These are phyloP conservation scores for Eimeria necatrix DNA, from an alignment of 169 alveolate species.

Conservation along the genomic window DNA sequence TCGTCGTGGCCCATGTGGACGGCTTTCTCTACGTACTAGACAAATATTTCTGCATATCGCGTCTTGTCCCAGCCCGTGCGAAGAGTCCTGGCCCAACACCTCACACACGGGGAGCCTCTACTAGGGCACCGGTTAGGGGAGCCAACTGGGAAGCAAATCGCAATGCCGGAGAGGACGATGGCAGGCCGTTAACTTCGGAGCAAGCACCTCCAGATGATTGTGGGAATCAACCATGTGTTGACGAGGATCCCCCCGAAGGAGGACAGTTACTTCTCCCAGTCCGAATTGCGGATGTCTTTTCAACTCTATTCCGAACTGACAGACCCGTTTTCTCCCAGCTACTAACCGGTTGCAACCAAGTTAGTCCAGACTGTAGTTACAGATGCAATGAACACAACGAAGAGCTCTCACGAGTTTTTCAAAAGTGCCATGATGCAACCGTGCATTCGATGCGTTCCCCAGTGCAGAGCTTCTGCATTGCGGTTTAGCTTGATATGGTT, in stretches of 20 bases:
- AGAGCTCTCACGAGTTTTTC: no score
- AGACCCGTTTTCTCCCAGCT: conserved; percentile 64
- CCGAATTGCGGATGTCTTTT: conserved; percentile 58
- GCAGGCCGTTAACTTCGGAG: background rate
- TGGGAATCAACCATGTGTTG: background rate
- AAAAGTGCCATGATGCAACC: background rate
- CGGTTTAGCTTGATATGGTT: no score
- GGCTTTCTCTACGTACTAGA: conserved; percentile 64
- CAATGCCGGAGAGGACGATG: background rate
- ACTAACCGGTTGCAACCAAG: conserved; percentile 55
- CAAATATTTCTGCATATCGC: conserved; percentile 61
- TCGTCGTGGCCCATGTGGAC: conserved; percentile 72
- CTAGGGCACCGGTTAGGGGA: background rate
- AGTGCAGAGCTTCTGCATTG: no score
- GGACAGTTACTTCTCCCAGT: conserved; percentile 53
- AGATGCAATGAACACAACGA: no score
- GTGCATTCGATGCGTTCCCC: background rate
- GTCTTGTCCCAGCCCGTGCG: conserved; percentile 44
- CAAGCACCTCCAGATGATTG: background rate
- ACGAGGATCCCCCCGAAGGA: background rate
- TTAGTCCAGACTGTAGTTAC: background rate
- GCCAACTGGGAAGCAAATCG: conserved; percentile 18
- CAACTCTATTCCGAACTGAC: conserved; percentile 23
- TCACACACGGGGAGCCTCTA: background rate
- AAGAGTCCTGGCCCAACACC: background rate